Conservation (phyloP, 345 rosid species). For the Pistacia integerrima region DNA sequence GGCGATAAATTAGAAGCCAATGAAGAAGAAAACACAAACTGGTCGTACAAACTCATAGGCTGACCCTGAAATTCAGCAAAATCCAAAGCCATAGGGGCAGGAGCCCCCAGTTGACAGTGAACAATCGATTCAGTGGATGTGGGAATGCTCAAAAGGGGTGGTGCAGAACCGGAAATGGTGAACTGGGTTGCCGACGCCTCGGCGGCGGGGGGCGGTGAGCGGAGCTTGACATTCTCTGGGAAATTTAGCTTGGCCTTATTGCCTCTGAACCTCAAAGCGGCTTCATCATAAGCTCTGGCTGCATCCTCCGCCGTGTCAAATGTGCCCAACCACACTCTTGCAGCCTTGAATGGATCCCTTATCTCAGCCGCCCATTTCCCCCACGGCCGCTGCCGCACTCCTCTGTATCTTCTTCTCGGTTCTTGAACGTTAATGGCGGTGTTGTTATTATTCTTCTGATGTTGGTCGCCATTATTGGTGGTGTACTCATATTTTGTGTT, state of each 20-base stretch:
- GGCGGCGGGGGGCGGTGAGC: constrained; percentile 18
- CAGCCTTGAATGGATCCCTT: constrained; percentile 84
- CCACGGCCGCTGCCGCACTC: constrained; percentile 95
- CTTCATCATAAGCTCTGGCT: constrained; percentile 86
- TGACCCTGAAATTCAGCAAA: constrained; percentile 20
- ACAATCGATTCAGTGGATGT: constrained; percentile 29
- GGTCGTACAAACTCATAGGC: constrained; percentile 43
- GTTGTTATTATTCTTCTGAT: no score
- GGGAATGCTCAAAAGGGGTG: constrained; percentile 40
- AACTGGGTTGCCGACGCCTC: constrained; percentile 25
- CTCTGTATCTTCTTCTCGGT: constrained; percentile 70
- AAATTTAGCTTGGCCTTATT: constrained; percentile 95
- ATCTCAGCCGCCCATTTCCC: constrained; percentile 99
- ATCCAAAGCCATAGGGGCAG: constrained; percentile 11
- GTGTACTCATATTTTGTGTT: constrained; percentile 50
- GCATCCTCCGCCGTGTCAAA: constrained; percentile 88
- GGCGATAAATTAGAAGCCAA: constrained; percentile 27
- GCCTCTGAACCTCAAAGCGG: constrained; percentile 84
- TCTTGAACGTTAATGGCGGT: constrained; percentile 25
- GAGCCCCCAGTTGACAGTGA: constrained; percentile 23
- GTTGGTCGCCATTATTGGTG: constrained; percentile 4
- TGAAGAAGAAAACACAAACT: constrained; percentile 40
- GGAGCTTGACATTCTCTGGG: constrained; percentile 85
- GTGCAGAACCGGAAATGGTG: constrained; percentile 37
- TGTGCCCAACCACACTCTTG: constrained; percentile 93